Conservation (phyloP, 2,329 filamentous ascomycete species). For the Clarireedia homoeocarpa region DNA sequence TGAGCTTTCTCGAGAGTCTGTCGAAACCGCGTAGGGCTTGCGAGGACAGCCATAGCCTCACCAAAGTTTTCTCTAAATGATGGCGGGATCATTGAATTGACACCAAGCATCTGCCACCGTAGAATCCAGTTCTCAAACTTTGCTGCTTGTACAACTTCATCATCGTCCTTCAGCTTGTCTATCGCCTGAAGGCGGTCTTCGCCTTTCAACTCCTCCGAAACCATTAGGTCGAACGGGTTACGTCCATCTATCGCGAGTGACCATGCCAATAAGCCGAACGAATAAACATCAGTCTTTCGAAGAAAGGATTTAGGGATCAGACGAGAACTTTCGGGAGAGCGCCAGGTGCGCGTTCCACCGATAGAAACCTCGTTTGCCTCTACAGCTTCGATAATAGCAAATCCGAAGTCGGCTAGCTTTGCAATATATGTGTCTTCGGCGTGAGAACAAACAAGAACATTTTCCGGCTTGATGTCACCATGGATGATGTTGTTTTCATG, state of each 20-base stretch:
- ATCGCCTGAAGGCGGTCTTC: background rate
- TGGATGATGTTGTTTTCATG: background rate
- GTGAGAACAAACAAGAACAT: constrained; percentile 1
- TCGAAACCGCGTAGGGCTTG: background rate
- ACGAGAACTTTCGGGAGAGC: background rate
- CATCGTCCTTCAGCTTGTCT: background rate
- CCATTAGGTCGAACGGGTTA: background rate
- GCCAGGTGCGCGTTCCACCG: constrained; percentile 1
- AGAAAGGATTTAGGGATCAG: background rate
- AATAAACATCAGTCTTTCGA: background rate
- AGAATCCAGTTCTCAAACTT: background rate
- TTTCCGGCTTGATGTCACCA: constrained; percentile 1
- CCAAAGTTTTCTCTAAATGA: background rate
- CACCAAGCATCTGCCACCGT: background rate
- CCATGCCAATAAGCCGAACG: background rate
- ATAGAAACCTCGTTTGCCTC: background rate
- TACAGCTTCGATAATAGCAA: background rate
- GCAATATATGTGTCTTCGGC: background rate
- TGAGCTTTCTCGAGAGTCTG: background rate
- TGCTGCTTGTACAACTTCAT: background rate
- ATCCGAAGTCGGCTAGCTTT: constrained; percentile 4
- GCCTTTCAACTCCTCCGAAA: background rate
- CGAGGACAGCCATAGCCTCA: background rate
- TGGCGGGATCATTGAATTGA: background rate
- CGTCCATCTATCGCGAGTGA: background rate